phyloP scores from a whole-genome alignment of 2,329 filamentous ascomycete genomes.

The Fusarium buharicum region DNA sequence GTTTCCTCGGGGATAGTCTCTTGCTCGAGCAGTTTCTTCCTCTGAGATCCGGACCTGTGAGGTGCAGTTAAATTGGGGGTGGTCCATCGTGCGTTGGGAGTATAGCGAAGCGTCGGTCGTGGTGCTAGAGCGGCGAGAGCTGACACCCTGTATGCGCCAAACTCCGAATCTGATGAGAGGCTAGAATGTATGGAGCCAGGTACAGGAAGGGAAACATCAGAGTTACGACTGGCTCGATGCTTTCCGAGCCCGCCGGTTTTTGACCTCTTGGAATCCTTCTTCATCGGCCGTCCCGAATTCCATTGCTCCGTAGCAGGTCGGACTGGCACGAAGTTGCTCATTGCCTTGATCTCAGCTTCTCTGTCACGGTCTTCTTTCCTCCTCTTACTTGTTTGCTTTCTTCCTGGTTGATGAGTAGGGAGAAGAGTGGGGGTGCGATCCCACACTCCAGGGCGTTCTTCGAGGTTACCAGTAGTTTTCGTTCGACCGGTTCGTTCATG shows the following conservation, averaged over 20 bases:
- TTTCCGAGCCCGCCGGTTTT: slow-evolving; percentile 62
- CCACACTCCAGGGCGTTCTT: slow-evolving; percentile 41
- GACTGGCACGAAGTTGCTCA: slow-evolving; percentile 76
- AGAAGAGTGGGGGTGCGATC: slow-evolving; percentile 62
- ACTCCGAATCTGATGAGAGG: slow-evolving; percentile 79
- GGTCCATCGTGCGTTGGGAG: slow-evolving; percentile 70
- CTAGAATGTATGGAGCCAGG: slow-evolving; percentile 80
- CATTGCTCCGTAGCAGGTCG: slow-evolving; percentile 70
- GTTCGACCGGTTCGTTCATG: slow-evolving; percentile 38
- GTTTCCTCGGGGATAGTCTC: slow-evolving; percentile 69
- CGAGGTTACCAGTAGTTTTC: slow-evolving; percentile 20
- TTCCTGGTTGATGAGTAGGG: slow-evolving; percentile 69
- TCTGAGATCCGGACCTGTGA: slow-evolving; percentile 60
- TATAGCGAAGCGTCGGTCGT: slow-evolving; percentile 82
- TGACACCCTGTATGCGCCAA: slow-evolving; percentile 79
- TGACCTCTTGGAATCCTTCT: slow-evolving; percentile 73
- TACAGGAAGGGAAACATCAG: slow-evolving; percentile 79
- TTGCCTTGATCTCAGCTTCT: slow-evolving; percentile 88
- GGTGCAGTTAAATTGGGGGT: slow-evolving; percentile 58
- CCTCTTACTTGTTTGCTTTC: slow-evolving; percentile 78
- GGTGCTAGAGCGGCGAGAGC: slow-evolving; percentile 84
- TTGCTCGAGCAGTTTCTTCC: slow-evolving; percentile 62
- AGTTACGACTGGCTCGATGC: slow-evolving; percentile 70
- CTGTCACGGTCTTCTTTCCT: slow-evolving; percentile 79
- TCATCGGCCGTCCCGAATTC: slow-evolving; percentile 68